Evolutionary conservation across 2,329 filamentous ascomycete genomes (phyloP).

Genomic region (Plectosphaerella plurivora): DNA sequence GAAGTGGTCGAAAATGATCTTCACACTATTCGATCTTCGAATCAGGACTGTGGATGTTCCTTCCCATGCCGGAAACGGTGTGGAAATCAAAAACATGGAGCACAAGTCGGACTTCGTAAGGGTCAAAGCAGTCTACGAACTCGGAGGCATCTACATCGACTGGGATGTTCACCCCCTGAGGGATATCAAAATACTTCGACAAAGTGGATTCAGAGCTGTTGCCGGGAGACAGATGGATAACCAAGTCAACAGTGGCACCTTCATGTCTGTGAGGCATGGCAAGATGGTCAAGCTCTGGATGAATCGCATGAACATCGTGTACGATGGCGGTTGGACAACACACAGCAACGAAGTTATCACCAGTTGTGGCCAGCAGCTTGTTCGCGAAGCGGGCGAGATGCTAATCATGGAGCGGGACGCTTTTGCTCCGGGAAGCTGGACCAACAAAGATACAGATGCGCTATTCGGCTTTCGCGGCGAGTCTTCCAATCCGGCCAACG

Average conservation of each 20-base stretch:
- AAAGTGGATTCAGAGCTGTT: slow-evolving; percentile 11
- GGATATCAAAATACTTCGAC: slow-evolving; percentile 3
- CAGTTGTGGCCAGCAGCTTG: slow-evolving; percentile 43
- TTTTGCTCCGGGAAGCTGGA: slow-evolving; percentile 18
- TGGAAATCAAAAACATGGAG: background rate
- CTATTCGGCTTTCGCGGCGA: slow-evolving; percentile 14
- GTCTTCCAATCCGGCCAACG: background rate
- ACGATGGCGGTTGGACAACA: slow-evolving; percentile 20
- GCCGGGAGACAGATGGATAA: slow-evolving; percentile 11
- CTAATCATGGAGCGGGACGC: slow-evolving; percentile 18
- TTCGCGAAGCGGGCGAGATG: slow-evolving; percentile 15
- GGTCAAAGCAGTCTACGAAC: slow-evolving; percentile 12
- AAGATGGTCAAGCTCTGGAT: slow-evolving; percentile 14
- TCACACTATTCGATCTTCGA: slow-evolving; percentile 14
- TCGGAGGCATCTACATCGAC: slow-evolving; percentile 19
- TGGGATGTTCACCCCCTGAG: slow-evolving; percentile 12
- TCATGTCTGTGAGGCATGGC: slow-evolving; percentile 15
- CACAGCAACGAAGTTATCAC: slow-evolving; percentile 18
- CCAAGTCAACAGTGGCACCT: slow-evolving; percentile 15
- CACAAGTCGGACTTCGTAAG: slow-evolving; percentile 8
- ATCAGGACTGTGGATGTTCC: slow-evolving; percentile 7
- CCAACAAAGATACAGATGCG: slow-evolving; percentile 1
- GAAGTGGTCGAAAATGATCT: slow-evolving; percentile 18
- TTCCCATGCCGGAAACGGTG: background rate
- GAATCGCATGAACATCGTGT: slow-evolving; percentile 19